These are phyloP conservation scores for Protomyces arabidopsidicola DNA, from an alignment of 1,139 yeast species.

Conservation along the genomic window DNA sequence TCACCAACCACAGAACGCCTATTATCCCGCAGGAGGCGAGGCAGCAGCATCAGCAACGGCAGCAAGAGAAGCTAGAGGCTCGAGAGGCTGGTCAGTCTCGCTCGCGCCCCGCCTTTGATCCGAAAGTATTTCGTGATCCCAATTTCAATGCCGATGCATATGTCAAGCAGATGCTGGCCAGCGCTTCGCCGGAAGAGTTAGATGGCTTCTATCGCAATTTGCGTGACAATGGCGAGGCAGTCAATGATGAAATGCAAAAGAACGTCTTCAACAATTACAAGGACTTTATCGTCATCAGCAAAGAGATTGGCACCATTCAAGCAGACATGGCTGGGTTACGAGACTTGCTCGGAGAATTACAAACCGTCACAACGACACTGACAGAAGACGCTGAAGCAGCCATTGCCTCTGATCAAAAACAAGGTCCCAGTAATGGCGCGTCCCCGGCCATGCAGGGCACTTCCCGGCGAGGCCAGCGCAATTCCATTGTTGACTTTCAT, in stretches of 20 bases:
- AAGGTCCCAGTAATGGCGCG: background rate
- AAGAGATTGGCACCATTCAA: slow-evolving; percentile 28
- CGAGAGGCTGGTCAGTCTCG: background rate
- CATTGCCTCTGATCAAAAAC: background rate
- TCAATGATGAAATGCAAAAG: slow-evolving; percentile 28
- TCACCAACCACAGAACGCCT: slow-evolving; percentile 11
- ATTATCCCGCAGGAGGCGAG: slow-evolving; percentile 20
- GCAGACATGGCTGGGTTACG: slow-evolving; percentile 29
- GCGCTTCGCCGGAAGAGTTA: slow-evolving; percentile 30
- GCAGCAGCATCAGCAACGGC: background rate
- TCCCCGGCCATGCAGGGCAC: background rate
- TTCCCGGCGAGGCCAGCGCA: slow-evolving; percentile 39
- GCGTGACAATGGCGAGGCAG: slow-evolving; percentile 17
- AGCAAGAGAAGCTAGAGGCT: background rate
- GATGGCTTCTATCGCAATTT: slow-evolving; percentile 26
- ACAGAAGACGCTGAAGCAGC: slow-evolving; percentile 20
- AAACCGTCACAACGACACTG: slow-evolving; percentile 17
- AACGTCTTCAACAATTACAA: slow-evolving; percentile 30
- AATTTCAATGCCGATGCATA: slow-evolving; percentile 28
- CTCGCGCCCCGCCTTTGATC: slow-evolving; percentile 13
- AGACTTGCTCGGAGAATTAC: slow-evolving; percentile 20
- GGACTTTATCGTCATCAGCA: slow-evolving; percentile 30
- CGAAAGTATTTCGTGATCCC: slow-evolving; percentile 23
- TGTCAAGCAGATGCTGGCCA: slow-evolving; percentile 20
- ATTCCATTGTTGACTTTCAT: slow-evolving; percentile 67